Conservation (phyloP, 2,329 filamentous ascomycete genomes). For the Cadophora luteo-olivacea region DNA sequence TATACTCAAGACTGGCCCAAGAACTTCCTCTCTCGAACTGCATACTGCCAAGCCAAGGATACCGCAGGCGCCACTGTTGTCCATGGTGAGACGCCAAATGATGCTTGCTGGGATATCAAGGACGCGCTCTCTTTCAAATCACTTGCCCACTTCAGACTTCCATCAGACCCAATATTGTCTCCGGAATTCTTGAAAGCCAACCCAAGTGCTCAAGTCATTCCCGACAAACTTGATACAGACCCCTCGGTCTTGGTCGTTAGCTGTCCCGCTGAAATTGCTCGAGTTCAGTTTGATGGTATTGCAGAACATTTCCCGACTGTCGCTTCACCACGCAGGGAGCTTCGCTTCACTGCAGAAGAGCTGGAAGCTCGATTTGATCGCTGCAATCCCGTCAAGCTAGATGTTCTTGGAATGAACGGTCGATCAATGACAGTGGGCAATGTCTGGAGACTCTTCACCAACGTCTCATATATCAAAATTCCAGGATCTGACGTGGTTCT, state of each 20-base stretch:
- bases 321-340: conserved; percentile 29
- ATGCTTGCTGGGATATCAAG: conserved; percentile 72
- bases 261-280: conserved; percentile 41
- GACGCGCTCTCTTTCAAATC: conserved; percentile 72
- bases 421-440: conserved; percentile 44
- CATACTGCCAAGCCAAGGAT: conserved; percentile 44
- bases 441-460: conserved; percentile 46
- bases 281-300: conserved; percentile 41
- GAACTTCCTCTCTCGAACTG: conserved; percentile 48
- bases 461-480: conserved; percentile 46
- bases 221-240: conserved; percentile 33
- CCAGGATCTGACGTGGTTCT: conserved; percentile 49
- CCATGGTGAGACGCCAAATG: conserved; percentile 53
- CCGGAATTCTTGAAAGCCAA: conserved; percentile 33
- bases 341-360: conserved; percentile 38
- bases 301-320: conserved; percentile 34
- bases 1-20: conserved; percentile 52
- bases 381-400: conserved; percentile 42
- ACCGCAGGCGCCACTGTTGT: conserved; percentile 44
- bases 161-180: conserved; percentile 57
- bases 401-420: conserved; percentile 51
- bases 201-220: conserved; percentile 28
- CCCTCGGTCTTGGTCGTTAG: conserved; percentile 30
- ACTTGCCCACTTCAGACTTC: conserved; percentile 71
- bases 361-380: conserved; percentile 46